Evolutionary conservation across 352 stramenopile species (phyloP), one percentile per base, ranked within the genome.

Genomic region (Pythium apleroticum): DNA sequence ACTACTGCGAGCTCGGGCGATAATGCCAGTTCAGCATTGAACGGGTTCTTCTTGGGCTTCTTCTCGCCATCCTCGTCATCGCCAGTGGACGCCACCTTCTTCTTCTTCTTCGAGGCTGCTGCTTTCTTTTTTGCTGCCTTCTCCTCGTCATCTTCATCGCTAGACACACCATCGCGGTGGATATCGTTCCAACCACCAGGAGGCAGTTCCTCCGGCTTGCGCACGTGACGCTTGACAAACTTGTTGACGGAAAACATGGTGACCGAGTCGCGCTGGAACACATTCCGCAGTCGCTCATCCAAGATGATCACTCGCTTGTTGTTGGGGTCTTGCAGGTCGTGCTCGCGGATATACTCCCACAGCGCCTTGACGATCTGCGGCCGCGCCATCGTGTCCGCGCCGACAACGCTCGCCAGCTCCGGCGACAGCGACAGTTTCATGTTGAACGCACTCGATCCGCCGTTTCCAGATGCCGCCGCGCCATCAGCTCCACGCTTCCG

Each of bases 301-400:
- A 97, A 74, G 10, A 97, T 62, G 62, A 99, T 98, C 56, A 88
- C 78, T 19, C 94, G 87, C 72, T 96, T 97, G 70, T 99, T 96
- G 30, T 86, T 85, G 7, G 97, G 96, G 75, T 99, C 95, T 74
- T 99, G 97, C 35, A 99, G 80, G 25, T 96, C 71, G 65, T 99
- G 81, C 57, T 97, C 90, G 52, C 87, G 88, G 57, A 99, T 98
- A 72, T 99, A 99, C 53, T 96, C 89, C 97, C 97, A 99, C 2
- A 99, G 60, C n/a, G 77, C 74, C 69, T 98, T 99, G 33, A 98
- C 93, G 37, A 98, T 88, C 62, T 98, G 90, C 9, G 93, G 93
- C 2, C 96, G 79, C 2, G 92, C 88, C 86, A 96, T 96, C 39
- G 79, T 75, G 4, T 95, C 85, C 0, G 80, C 79, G 31, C 91